Conservation (phyloP, 139 green algal species). For the Trebouxia sp. region DNA sequence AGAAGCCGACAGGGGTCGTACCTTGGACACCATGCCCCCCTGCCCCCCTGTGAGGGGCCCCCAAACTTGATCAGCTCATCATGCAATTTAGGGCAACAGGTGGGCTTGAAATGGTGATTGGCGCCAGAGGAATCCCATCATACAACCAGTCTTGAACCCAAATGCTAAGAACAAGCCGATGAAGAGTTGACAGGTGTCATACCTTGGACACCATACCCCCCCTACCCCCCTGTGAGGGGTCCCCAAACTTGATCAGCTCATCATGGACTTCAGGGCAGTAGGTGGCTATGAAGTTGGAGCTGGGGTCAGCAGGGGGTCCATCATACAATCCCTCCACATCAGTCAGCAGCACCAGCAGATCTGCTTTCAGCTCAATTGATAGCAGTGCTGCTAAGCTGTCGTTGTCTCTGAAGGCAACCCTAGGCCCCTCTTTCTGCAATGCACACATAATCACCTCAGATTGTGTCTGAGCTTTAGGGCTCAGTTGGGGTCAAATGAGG, state of each 20-base stretch:
- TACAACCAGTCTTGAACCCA: too few relatives aligned
- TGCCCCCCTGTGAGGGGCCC: constrained; percentile 44
- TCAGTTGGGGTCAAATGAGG: constrained; percentile 40
- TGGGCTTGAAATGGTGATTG: constrained; percentile 39
- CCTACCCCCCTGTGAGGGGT: constrained; percentile 47
- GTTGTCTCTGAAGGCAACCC: constrained; percentile 64
- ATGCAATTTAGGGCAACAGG: constrained; percentile 44
- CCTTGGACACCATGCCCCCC: constrained; percentile 67
- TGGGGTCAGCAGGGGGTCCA: constrained; percentile 42
- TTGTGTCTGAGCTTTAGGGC: neutral
- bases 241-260: constrained; percentile 51
- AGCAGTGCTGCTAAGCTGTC: constrained; percentile 63
- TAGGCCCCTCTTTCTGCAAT: constrained; percentile 16
- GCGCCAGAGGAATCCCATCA: too few relatives aligned
- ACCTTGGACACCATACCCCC: constrained; percentile 69
- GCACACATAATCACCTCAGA: neutral
- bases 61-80: constrained; percentile 53
- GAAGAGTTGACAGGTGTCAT: neutral
- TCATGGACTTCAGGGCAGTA: constrained; percentile 45
- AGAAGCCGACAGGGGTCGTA: constrained; percentile 32
- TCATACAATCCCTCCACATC: constrained; percentile 67
- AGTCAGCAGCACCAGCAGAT: constrained; percentile 62
- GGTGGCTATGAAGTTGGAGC: constrained; percentile 42
- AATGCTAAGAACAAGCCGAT: too few relatives aligned
- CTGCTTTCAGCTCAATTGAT: constrained; percentile 57